Evolutionary conservation across 306 rosid species (phyloP), one percentile per base, ranked within the genome.

Genomic region (Cercis canadensis): DNA sequence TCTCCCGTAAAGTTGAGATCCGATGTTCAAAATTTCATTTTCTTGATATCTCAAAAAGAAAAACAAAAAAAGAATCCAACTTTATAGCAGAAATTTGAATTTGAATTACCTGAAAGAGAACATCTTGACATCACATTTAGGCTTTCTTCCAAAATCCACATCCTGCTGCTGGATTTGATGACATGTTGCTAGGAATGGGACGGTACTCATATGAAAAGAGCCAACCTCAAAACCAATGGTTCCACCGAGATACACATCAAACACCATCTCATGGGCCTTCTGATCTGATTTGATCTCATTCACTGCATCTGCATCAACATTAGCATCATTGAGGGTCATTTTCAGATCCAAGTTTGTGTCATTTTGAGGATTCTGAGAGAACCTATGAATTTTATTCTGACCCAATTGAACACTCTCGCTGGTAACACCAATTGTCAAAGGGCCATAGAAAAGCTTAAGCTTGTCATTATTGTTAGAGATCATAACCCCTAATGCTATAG

Each of bases 381-480:
- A 84, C 1, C 53, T 72, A 0, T 0, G 1, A 8, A 82, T 3
- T 37, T 9, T 51, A 0, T 58, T 43, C 19, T 34, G 54, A 0
- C 88, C 89, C 54, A 86, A 33, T 0, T 19, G 0, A 8, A 82
- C 16, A 5, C 61, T 53, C 15, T 69, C 57, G 10, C 74, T 41
- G 0, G 37, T 7, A 0, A 73, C 78, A 11, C 49, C 58, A 24
- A 84, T 9, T 10, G 2, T 46, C 61, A 84, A 57, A 29, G 45
- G 39, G 0, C 81, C 71, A 44, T 69, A 89, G 5, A 71, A 16
- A 53, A 86, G 77, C 41, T 41, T 58, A 4, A 78, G 37, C 21
- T 66, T 71, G 1, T 80, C 88, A 3, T 89, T 84, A 40, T 60
- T 67, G 77, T 89, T 89, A 6, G 69, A 29, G 13, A 89, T 16